Evolutionary conservation across 208 protist genomes (phyloP), one percentile per base, ranked within the genome.

Genomic region (Acanthamoeba culbertsoni): DNA sequence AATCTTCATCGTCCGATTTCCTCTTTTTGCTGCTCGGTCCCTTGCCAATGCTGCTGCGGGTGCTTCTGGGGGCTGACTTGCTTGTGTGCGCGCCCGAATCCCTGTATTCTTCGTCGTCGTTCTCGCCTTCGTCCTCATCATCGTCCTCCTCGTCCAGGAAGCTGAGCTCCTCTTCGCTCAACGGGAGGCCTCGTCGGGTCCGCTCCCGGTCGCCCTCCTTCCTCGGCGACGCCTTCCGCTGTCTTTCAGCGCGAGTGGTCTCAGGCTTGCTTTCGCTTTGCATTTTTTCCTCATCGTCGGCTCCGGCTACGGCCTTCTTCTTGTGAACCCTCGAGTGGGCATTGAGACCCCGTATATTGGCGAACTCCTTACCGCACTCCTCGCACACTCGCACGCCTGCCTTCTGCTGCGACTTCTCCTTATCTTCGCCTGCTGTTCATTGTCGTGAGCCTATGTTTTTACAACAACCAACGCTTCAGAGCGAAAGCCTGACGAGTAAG

Each of bases 61-160:
- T 55, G 73, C 73, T 35, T 35, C 73, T 48, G n/a, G 20, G 18
- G 3, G 43, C 51, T 23, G 14, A 3, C 28, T 28, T 48, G n/a
- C 31, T 33, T 6, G 73, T 26, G 10, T 16, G n/a, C 8, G 73
- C 73, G 45, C 55, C 23, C 28, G 40, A 8, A 55, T 84, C 73
- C 28, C 18, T 37, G 28, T 84, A 84, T n/a, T 84, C 73, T 18
- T 84, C 73, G 28, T 84, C 73, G 28, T 84, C 71, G 16, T 53
- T 40, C 12, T 84, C 43, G 2, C n/a, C 73, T 42, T 33, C 73
- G 43, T 84, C 42, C 7, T 84, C 73, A 0, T 84, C 73, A n/a
- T 84, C 73, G 65, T 77, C 65, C 23, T 84, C 73, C n/a, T 84
- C 73, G 28, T 84, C 73, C 23, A 84, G 73, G 26, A 84, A 84